Evolutionary conservation across 495 filamentous ascomycete species (phyloP).

Genomic region (Daldinia loculata): DNA sequence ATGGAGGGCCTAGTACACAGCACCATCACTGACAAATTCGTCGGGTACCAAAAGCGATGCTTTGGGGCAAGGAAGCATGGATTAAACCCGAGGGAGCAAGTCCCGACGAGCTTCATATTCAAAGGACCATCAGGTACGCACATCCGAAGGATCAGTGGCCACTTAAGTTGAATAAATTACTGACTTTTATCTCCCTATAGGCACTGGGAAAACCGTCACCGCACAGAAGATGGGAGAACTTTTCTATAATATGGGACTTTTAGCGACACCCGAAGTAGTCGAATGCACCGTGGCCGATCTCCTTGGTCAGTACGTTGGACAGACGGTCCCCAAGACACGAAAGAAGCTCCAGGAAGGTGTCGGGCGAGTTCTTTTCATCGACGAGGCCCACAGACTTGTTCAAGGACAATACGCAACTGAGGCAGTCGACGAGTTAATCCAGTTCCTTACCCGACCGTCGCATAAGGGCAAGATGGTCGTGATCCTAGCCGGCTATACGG

Average conservation of each 20-base stretch:
- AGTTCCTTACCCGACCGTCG: slow-evolving; percentile 67
- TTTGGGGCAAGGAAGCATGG: no score
- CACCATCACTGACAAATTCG: no score
- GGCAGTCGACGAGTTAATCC: slow-evolving; percentile 74
- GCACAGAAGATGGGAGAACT: slow-evolving; percentile 74
- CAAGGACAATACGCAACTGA: slow-evolving; percentile 66
- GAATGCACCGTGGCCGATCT: slow-evolving; percentile 69
- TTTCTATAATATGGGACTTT: slow-evolving; percentile 72
- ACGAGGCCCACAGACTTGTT: slow-evolving; percentile 69
- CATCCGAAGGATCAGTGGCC: no score
- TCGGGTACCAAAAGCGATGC: no score
- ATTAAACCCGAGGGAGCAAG: slow-evolving; percentile 1
- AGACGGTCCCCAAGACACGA: slow-evolving; percentile 68
- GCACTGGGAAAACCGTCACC: slow-evolving; percentile 75
- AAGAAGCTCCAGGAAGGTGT: slow-evolving; percentile 63
- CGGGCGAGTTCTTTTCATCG: slow-evolving; percentile 70
- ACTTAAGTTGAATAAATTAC: no score
- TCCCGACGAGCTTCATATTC: slow-evolving; percentile 50
- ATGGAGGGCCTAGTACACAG: no score
- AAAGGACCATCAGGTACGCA: slow-evolving; percentile 50
- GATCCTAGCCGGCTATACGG: slow-evolving; percentile 75
- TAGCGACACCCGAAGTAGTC: slow-evolving; percentile 62
- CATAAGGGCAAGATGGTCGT: slow-evolving; percentile 70
- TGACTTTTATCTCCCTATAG: no score
- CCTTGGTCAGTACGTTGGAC: slow-evolving; percentile 66